Evolutionary conservation across 495 filamentous ascomycete species (phyloP).

Genomic region (Amphirosellinia nigrospora): DNA sequence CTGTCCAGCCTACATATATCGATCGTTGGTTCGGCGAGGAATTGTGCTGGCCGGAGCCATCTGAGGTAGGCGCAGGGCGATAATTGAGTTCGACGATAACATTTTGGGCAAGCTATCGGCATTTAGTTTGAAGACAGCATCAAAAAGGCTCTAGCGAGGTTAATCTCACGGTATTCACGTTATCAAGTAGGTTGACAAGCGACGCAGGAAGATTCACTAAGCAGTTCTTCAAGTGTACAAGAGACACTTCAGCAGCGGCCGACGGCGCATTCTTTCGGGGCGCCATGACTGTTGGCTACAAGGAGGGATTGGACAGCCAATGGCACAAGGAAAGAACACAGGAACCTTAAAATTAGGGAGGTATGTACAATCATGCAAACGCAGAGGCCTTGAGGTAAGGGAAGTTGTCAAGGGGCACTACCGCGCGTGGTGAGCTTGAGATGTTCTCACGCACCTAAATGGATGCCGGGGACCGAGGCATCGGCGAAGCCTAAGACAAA

Average conservation of each 20-base stretch:
- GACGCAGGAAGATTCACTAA: conserved; percentile 91
- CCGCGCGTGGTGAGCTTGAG: not conserved
- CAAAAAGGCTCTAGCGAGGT: not conserved
- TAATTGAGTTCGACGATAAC: conserved; percentile 89
- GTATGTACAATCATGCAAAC: conserved; percentile 16
- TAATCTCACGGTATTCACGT: conserved; percentile 79
- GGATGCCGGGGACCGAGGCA: conserved; percentile 40
- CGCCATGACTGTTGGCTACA: conserved; percentile 54
- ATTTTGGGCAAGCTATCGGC: conserved; percentile 81
- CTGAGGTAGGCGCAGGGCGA: conserved; percentile 48
- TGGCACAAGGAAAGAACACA: not conserved
- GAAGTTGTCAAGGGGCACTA: not conserved
- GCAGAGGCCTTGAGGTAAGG: not conserved
- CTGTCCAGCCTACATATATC: conserved; percentile 92
- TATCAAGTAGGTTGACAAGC: conserved; percentile 79
- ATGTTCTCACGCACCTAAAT: not conserved
- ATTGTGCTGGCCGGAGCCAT: conserved; percentile 42
- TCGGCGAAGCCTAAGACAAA: too few species aligned
- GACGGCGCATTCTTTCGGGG: conserved; percentile 68
- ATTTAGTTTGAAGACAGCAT: conserved; percentile 23
- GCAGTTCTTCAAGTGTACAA: conserved; percentile 88
- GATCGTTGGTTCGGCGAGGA: conserved; percentile 62
- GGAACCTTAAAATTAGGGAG: conserved; percentile 1
- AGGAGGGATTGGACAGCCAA: conserved; percentile 24
- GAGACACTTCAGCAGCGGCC: conserved; percentile 74